Conservation (phyloP, 495 filamentous ascomycete species). For the Hyphodiscus hymeniophilus region DNA sequence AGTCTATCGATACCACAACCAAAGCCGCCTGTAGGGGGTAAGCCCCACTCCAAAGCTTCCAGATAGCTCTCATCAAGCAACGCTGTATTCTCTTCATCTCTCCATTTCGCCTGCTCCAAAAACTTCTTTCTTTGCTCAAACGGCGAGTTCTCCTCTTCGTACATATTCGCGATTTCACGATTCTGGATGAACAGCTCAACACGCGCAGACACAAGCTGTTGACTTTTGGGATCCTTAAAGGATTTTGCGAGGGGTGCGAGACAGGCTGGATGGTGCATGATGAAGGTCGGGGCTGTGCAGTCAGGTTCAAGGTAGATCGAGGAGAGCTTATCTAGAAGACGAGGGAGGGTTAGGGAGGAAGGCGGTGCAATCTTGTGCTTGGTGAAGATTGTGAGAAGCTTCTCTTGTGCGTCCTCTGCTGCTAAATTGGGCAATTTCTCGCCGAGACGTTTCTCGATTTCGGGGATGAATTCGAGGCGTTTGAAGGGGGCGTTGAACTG, state of each 20-base stretch:
- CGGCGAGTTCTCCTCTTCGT: constrained; percentile 97
- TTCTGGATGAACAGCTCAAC: constrained; percentile 81
- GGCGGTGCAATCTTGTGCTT: constrained; percentile 44
- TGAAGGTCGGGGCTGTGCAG: constrained; percentile 68
- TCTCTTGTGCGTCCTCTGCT: constrained; percentile 39
- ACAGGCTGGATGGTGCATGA: constrained; percentile 83
- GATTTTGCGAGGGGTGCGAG: constrained; percentile 90
- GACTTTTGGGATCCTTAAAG: constrained; percentile 50
- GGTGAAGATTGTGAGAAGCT: constrained; percentile 50
- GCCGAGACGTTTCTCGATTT: constrained; percentile 58
- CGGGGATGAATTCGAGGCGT: constrained; percentile 73
- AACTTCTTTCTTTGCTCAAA: constrained; percentile 83
- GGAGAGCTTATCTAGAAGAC: constrained; percentile 80
- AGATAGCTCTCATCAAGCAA: constrained; percentile 77
- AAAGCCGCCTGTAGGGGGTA: constrained; percentile 95
- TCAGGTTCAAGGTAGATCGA: constrained; percentile 66
- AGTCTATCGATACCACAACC: constrained; percentile 87
- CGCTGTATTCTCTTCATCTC: constrained; percentile 29
- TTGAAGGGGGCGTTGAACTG: constrained; percentile 39
- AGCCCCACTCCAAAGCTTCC: constrained; percentile 71
- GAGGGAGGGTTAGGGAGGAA: constrained; percentile 54
- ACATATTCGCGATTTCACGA: constrained; percentile 82
- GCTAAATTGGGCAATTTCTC: constrained; percentile 62
- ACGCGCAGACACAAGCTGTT: constrained; percentile 64
- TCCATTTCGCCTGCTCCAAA: constrained; percentile 35